phyloP scores from a whole-genome alignment of 208 protist genomes.

The Trypanosoma congolense region DNA sequence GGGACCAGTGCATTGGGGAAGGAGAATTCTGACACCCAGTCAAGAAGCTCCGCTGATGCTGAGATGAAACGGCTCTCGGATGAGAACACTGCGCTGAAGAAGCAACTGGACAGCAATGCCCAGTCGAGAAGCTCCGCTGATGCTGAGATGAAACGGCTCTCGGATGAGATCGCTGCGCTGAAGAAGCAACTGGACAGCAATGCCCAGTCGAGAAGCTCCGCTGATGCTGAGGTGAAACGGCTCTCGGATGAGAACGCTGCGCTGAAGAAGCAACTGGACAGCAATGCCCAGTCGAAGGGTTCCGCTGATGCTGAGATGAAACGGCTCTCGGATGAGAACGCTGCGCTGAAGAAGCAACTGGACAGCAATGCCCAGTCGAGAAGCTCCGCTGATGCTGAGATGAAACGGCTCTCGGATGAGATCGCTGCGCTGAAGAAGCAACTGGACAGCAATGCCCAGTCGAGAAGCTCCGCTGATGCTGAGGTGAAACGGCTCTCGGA shows the following conservation, averaged over 20 bases:
- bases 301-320: background rate
- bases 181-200: background rate
- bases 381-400: background rate
- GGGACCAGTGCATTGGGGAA: too few species aligned
- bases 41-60: background rate
- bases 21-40: too few species aligned
- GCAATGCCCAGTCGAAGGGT: background rate
- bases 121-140: background rate
- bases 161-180: background rate
- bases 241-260: background rate
- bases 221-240: background rate
- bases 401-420: background rate
- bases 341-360: background rate
- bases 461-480: background rate
- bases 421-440: background rate
- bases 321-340: background rate
- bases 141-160: background rate
- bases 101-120: background rate
- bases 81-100: background rate
- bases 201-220: background rate
- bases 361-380: background rate
- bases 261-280: slow-evolving; percentile 1
- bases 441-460: background rate
- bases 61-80: background rate
- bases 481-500: background rate